These are phyloP conservation scores for Syzygium aqueum DNA, from an alignment of 345 rosid genomes.

Conservation along the genomic window DNA sequence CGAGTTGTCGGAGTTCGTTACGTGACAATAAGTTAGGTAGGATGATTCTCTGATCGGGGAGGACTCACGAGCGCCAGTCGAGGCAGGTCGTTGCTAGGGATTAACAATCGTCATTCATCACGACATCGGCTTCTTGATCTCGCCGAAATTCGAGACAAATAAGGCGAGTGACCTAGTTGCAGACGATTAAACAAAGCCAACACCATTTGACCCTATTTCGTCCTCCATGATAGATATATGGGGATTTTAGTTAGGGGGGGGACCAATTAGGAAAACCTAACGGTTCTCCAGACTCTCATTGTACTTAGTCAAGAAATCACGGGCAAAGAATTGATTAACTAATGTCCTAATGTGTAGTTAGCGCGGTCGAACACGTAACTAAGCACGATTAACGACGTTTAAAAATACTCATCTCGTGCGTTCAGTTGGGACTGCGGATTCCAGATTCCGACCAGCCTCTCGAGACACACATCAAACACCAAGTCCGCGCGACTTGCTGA, in stretches of 20 bases:
- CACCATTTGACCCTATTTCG: background rate
- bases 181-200: background rate
- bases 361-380: background rate
- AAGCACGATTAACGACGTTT: background rate
- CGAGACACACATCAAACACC: background rate
- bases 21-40: rapidly evolving
- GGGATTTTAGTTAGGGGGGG: background rate
- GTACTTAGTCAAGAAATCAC: background rate
- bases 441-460: background rate
- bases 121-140: background rate
- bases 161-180: background rate
- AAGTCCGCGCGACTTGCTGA: background rate
- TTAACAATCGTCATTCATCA: background rate
- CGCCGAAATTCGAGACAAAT: background rate
- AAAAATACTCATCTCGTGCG: background rate
- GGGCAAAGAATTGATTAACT: background rate
- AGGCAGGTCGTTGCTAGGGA: too few relatives aligned
- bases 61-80: background rate
- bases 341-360: background rate
- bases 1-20: rapidly evolving
- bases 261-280: background rate
- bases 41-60: background rate
- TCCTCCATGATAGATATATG: background rate
- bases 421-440: background rate
- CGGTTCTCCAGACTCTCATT: background rate